These are phyloP conservation scores for Diaporthe destruens DNA, from an alignment of 2,329 filamentous ascomycete genomes.

Conservation along the genomic window DNA sequence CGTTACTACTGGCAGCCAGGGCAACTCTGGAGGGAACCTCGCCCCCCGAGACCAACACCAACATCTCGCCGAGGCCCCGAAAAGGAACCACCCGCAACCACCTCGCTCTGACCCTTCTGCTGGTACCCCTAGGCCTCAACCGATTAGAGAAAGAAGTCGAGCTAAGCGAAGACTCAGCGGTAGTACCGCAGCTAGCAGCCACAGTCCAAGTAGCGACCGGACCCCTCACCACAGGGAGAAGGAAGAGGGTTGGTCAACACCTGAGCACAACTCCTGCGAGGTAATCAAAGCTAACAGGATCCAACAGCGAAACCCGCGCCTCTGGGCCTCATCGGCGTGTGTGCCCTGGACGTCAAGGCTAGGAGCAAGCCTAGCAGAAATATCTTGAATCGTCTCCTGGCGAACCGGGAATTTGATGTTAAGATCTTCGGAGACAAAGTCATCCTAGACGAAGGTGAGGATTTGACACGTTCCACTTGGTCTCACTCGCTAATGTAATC, in stretches of 20 bases:
- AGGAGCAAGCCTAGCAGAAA: slow-evolving; percentile 97
- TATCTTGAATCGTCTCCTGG: slow-evolving; percentile 91
- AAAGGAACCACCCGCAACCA: slow-evolving; percentile 54
- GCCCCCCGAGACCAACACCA: slow-evolving; percentile 57
- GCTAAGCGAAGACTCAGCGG: slow-evolving; percentile 83
- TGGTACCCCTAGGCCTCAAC: slow-evolving; percentile 54
- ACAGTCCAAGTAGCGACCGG: slow-evolving; percentile 81
- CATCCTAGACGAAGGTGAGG: slow-evolving; percentile 87
- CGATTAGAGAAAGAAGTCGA: slow-evolving; percentile 69
- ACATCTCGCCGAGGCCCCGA: slow-evolving; percentile 61
- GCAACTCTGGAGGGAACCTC: slow-evolving; percentile 59
- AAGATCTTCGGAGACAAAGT: slow-evolving; percentile 99
- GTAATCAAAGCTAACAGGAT: slow-evolving; percentile 47
- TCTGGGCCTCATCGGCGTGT: slow-evolving; percentile 86
- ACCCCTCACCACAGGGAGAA: slow-evolving; percentile 69
- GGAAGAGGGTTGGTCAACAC: slow-evolving; percentile 60
- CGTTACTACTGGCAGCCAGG: slow-evolving; percentile 63
- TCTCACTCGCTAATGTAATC: slow-evolving; percentile 40
- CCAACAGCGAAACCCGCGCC: slow-evolving; percentile 66
- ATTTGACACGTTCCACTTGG: not conserved
- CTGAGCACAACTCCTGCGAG: slow-evolving; percentile 26
- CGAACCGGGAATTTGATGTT: slow-evolving; percentile 93
- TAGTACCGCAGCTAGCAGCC: slow-evolving; percentile 84
- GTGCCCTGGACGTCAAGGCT: slow-evolving; percentile 94
- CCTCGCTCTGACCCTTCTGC: slow-evolving; percentile 46